phyloP scores from a whole-genome alignment of 306 rosid species.

The Prunus salicina region DNA sequence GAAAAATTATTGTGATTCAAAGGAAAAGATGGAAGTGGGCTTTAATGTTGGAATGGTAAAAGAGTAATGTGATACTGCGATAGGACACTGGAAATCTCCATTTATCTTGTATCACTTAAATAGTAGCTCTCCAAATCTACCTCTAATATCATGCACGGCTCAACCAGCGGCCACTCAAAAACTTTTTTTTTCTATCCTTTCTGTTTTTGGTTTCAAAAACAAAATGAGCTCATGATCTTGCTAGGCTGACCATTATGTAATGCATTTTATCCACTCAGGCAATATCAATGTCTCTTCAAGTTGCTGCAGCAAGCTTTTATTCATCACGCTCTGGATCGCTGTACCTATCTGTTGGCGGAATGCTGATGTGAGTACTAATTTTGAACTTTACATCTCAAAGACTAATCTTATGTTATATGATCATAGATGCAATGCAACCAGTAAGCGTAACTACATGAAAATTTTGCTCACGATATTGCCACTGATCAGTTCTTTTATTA shows the following conservation, averaged over 20 bases:
- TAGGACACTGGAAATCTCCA: not conserved
- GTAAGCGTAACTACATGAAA: not conserved
- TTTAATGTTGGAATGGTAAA: not conserved
- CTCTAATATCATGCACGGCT: not conserved
- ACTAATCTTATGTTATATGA: not conserved
- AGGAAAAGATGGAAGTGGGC: too few relatives aligned
- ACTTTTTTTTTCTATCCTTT: not conserved
- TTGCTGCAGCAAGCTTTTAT: constrained; percentile 59
- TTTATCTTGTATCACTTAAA: not conserved
- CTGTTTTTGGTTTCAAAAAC: not conserved
- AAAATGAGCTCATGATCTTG: not conserved
- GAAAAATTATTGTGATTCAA: not conserved
- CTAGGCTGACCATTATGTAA: constrained; percentile 10
- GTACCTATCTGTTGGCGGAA: constrained; percentile 90
- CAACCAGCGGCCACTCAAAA: not conserved
- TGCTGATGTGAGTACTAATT: constrained; percentile 72
- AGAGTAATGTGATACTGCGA: not conserved
- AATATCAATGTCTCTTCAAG: constrained; percentile 72
- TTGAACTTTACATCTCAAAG: constrained; percentile 6
- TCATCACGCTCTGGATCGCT: constrained; percentile 47
- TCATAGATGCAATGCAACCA: constrained; percentile 22
- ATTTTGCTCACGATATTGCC: not conserved
- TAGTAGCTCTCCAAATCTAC: not conserved
- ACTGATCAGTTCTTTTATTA: not conserved
- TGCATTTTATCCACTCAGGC: constrained; percentile 43